Base-by-base conservation (phyloP, 352 stramenopile genomes). In the Phytophthora hibernalis region DNA sequence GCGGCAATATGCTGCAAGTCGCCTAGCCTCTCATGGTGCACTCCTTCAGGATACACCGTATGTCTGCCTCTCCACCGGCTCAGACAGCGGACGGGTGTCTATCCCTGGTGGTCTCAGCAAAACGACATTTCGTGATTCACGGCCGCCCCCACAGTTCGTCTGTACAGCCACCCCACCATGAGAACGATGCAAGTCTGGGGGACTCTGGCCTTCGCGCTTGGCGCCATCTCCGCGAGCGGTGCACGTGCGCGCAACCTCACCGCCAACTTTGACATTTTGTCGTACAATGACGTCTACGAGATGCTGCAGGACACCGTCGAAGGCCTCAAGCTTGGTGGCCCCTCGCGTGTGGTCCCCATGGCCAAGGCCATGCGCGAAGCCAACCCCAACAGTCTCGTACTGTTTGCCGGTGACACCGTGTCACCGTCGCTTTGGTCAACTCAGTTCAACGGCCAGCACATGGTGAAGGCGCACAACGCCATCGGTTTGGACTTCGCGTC, bases 221-320 rank as follows among this genome's bases (percentile, higher is more conserved):
- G 38, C 33, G 48, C 33, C 21, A 61, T 70, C 52, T 52, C 52
- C 7, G 30, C 40, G 21, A 51, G 6, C 38, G 33, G 45, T 28
- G 55, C 13, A 5, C 61, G 72, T 20, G 56, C 57, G 22, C 85
- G 83, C 58, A 77, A 73, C 30, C 30, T 71, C 44, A 85, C 75
- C 4, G 83, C 81, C n/a, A 72, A 68, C 15, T 54, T 93, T 58
- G 83, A 93, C 61, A 70, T 93, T 40, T 44, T 93, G 50, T 79
- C 85, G 43, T 92, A 92, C 68, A 91, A 90, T 53, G 85, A 92
- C 50, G 85, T 94, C 6, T 94, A 94, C 68, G 85, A 94, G 57
- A 77, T 94, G 79, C 66, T 85, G 49, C 82, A 84, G 61, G 82
- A 91, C 65, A 67, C 70, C 2, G 83, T 91, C 12, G 76, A 79